Evolutionary conservation across 164 flowering plant species (phyloP), one percentile per base, ranked within the genome.

Genomic region (Kalanchoe fedtschenkoi): DNA sequence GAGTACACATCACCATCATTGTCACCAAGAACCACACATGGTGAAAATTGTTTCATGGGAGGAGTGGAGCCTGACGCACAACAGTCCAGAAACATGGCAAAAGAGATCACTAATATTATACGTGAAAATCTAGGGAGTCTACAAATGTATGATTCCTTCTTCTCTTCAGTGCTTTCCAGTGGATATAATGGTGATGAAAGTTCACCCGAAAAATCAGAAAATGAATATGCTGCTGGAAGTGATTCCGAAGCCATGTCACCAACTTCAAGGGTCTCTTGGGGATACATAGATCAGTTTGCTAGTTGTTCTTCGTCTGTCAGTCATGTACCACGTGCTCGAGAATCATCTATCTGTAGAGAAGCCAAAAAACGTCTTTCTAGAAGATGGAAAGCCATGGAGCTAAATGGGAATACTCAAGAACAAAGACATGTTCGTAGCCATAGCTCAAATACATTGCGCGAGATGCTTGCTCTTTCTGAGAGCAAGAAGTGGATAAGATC

Each of bases 361-460:
- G 99, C 99, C 58, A 90, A 90, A 80, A 90, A 85, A 75, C 83
- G 96, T 9, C 91, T 90, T 53, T 93, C 99, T 55, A 96, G 85
- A 71, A 85, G 97, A 76, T 88, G 97, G 99, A 87, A 92, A 30
- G 65, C 87, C 85, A 82, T 85, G 87, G 65, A 92, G 65, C 75
- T 78, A 41, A 80, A 76, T 75, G 78, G 80, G 37, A 79, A 67
- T 65, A 66, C 63, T 68, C 83, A 70, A 62, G 92, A 88, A 54
- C 91, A 78, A 54, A 78, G 77, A 66, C 85, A 77, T 61, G 68
- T 74, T 5, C 75, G 81, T 33, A 51, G 56, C 56, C 83, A 82
- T 74, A 82, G 87, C 78, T 87, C 99, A 16, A 87, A 85, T 70
- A 88, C 99, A 46, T 68, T 93, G 67, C 97, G 96, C 39, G 99